Evolutionary conservation across 495 filamentous ascomycete genomes (phyloP).

Genomic region (Tricharina praecox): DNA sequence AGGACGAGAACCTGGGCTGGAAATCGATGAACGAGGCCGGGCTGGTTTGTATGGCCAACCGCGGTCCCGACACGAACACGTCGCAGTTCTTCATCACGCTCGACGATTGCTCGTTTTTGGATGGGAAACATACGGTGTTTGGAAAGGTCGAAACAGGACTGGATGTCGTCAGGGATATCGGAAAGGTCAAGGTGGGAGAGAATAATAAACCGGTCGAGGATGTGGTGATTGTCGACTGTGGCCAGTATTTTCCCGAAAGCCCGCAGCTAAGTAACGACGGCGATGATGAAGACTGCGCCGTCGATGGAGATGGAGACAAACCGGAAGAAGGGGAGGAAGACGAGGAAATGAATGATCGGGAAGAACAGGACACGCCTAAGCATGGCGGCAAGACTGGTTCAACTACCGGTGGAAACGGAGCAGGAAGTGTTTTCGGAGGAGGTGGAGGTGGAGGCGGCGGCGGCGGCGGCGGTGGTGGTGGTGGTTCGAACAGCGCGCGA

Average conservation of each 20-base stretch:
- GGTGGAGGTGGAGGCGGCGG: neutral
- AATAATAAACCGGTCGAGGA: conserved; percentile 27
- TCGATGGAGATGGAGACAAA: neutral
- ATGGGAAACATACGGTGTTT: conserved; percentile 31
- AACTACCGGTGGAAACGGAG: neutral
- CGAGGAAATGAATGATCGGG: neutral
- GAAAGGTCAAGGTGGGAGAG: conserved; percentile 28
- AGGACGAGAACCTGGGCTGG: conserved; percentile 34
- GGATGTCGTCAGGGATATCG: conserved; percentile 24
- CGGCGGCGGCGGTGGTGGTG: neutral
- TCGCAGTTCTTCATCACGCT: conserved; percentile 36
- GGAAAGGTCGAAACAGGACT: conserved; percentile 29
- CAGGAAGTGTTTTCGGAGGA: neutral
- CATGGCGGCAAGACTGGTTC: too few relatives aligned
- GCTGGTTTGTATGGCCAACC: conserved; percentile 33
- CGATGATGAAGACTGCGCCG: too few relatives aligned
- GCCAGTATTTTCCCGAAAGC: too few relatives aligned
- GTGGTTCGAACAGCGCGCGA: neutral
- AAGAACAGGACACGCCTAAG: neutral
- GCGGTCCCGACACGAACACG: conserved; percentile 30
- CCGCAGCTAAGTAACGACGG: too few relatives aligned
- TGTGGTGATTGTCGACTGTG: conserved; percentile 29
- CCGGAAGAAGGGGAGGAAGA: neutral
- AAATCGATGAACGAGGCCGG: conserved; percentile 29
- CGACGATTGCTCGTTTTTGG: conserved; percentile 29